Evolutionary conservation across 306 rosid species (phyloP).

Genomic region (Vachellia collinsii): DNA sequence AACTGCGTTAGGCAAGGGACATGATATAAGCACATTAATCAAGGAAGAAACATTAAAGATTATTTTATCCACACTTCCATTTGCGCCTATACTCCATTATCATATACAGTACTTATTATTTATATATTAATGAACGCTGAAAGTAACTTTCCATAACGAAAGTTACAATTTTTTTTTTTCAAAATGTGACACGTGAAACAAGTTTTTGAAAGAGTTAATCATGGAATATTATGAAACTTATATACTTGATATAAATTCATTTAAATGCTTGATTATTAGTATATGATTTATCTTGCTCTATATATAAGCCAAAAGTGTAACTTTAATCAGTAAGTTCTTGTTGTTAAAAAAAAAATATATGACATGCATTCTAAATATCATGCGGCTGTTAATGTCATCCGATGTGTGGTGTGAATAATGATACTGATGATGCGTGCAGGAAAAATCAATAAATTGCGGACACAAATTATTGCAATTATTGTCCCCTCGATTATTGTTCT

Average conservation of each 20-base stretch:
- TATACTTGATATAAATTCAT: neutral
- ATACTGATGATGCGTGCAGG: slow-evolving; percentile 33
- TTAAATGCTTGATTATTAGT: neutral
- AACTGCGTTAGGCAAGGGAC: neutral
- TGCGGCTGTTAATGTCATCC: neutral
- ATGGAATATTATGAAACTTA: neutral
- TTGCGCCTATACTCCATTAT: neutral
- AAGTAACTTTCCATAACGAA: neutral
- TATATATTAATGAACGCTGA: neutral
- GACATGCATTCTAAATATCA: neutral
- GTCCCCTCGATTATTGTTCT: slow-evolving; percentile 36
- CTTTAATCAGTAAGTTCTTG: neutral
- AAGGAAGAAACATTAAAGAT: neutral
- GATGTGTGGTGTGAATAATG: neutral
- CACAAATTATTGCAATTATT: slow-evolving; percentile 31
- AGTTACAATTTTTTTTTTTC: neutral
- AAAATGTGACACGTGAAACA: neutral
- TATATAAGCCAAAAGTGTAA: neutral
- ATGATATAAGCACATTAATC: neutral
- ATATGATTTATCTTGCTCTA: neutral
- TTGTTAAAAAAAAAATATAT: neutral
- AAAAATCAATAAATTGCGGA: slow-evolving; percentile 25
- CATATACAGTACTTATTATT: neutral
- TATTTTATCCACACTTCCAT: neutral
- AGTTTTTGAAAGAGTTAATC: neutral